These are phyloP conservation scores for Tylopilus vinaceipallidus DNA, from an alignment of 768 basidiomycete genomes.

Conservation along the genomic window DNA sequence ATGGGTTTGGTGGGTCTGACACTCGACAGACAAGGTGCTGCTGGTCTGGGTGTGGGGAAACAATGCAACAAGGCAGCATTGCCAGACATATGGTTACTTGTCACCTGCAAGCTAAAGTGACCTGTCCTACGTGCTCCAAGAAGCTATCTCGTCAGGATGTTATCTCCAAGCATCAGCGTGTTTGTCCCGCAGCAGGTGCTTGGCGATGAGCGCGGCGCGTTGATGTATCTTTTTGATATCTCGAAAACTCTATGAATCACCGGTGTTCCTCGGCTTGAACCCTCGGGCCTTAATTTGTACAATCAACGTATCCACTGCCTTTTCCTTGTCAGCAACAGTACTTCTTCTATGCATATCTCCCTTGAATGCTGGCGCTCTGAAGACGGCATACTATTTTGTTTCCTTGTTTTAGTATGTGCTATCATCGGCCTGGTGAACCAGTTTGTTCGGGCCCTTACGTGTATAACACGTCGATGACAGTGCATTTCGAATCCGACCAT, in stretches of 20 bases:
- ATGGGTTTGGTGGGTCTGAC: slow-evolving; percentile 24
- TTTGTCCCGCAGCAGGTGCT: slow-evolving; percentile 21
- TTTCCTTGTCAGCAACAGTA: not conserved
- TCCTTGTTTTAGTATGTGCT: not conserved
- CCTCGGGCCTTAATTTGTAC: not conserved
- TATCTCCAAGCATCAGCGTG: slow-evolving; percentile 26
- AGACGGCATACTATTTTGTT: slow-evolving; percentile 1
- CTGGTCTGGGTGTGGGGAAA: slow-evolving; percentile 20
- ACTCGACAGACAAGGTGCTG: slow-evolving; percentile 17
- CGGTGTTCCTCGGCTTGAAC: not conserved
- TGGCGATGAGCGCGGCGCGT: slow-evolving; percentile 8
- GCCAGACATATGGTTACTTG: slow-evolving; percentile 28
- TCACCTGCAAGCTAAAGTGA: slow-evolving; percentile 27
- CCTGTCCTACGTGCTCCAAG: slow-evolving; percentile 28
- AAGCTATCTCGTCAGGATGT: slow-evolving; percentile 28
- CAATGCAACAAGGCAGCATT: slow-evolving; percentile 29
- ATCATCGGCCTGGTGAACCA: slow-evolving; percentile 1
- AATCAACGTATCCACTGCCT: not conserved
- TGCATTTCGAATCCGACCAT: not conserved
- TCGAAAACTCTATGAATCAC: not conserved
- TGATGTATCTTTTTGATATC: not conserved
- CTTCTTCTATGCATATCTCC: not conserved
- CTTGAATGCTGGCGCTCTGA: not conserved
- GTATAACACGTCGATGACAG: not conserved
- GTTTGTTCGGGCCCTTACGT: not conserved